These are phyloP conservation scores for Suillus hirtellus DNA, from an alignment of 768 basidiomycete genomes.

Conservation along the genomic window DNA sequence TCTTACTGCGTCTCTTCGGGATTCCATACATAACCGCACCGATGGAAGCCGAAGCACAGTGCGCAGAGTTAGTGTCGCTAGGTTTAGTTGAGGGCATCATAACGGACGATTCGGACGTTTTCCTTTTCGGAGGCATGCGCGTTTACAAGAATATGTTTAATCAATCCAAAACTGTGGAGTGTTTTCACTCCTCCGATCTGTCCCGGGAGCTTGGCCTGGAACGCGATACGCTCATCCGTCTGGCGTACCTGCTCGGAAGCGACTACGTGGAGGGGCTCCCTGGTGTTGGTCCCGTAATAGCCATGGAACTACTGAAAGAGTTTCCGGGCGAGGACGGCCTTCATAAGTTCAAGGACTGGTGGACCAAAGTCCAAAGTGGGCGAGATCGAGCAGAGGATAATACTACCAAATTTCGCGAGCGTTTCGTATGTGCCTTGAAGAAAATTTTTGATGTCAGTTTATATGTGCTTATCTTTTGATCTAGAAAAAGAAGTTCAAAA, in stretches of 20 bases:
- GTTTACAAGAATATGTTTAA: conserved; percentile 99
- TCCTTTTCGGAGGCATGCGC: conserved; percentile 93
- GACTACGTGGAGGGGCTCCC: conserved; percentile 94
- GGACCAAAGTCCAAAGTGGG: conserved; percentile 89
- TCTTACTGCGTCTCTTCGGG: conserved; percentile 89
- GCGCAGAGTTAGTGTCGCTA: conserved; percentile 84
- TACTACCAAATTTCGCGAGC: conserved; percentile 73
- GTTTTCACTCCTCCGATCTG: conserved; percentile 84
- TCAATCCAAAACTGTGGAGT: conserved; percentile 97
- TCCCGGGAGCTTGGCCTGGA: conserved; percentile 85
- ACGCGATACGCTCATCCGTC: conserved; percentile 79
- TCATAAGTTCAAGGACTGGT: conserved; percentile 90
- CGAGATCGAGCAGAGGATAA: conserved; percentile 77
- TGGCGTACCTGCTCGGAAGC: conserved; percentile 94
- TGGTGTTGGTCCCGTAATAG: conserved; percentile 93
- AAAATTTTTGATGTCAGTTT: conserved; percentile 11
- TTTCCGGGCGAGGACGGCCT: conserved; percentile 87
- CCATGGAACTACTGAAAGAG: conserved; percentile 93
- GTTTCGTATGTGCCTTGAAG: conserved; percentile 66
- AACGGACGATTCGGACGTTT: conserved; percentile 98
- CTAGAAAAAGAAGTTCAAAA: conserved; percentile 89
- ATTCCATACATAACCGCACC: conserved; percentile 98
- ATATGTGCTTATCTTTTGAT: conserved; percentile 15
- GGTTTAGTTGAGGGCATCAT: conserved; percentile 95
- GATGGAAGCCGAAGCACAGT: conserved; percentile 99